Conservation (phyloP, 2,329 filamentous ascomycete species). For the Microsporum ferrugineum region DNA sequence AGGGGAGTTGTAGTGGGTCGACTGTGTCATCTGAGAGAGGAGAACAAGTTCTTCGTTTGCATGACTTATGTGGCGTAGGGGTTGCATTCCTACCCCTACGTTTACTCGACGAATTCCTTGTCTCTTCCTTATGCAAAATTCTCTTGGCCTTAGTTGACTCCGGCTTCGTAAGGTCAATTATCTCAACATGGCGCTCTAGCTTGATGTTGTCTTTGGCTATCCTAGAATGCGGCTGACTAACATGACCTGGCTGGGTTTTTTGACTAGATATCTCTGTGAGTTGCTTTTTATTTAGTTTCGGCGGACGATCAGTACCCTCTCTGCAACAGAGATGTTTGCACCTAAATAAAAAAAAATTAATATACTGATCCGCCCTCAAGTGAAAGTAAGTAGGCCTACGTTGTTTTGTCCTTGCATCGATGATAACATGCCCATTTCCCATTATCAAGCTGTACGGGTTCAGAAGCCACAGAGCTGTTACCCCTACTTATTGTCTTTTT, state of each 20-base stretch:
- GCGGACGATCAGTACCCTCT: slow-evolving; percentile 57
- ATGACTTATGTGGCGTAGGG: not conserved
- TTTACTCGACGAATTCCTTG: not conserved
- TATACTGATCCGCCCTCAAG: slow-evolving; percentile 22
- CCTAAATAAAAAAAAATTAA: slow-evolving; percentile 22
- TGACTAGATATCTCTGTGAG: not conserved
- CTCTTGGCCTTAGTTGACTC: slow-evolving; percentile 3
- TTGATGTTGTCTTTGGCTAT: not conserved
- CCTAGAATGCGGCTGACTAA: not conserved
- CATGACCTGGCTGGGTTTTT: not conserved
- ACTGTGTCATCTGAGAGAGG: not conserved
- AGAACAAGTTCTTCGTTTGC: not conserved
- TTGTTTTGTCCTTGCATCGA: slow-evolving; percentile 49
- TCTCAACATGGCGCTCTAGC: slow-evolving; percentile 7
- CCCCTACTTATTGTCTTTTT: slow-evolving; percentile 8
- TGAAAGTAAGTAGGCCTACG: slow-evolving; percentile 19
- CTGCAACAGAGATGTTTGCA: slow-evolving; percentile 66
- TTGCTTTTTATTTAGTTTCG: slow-evolving; percentile 29
- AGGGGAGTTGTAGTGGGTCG: not conserved
- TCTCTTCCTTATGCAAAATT: slow-evolving; percentile 3
- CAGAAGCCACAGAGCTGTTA: slow-evolving; percentile 10
- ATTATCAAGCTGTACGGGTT: slow-evolving; percentile 48
- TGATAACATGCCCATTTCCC: slow-evolving; percentile 68
- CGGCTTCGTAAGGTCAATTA: slow-evolving; percentile 12
- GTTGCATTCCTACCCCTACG: not conserved